Percentiles rank a stretch among this genome's conserved stretches.
phyloP scores from a whole-genome alignment of 202 grass and related monocot species.

The Schoenoplectus triqueter region DNA sequence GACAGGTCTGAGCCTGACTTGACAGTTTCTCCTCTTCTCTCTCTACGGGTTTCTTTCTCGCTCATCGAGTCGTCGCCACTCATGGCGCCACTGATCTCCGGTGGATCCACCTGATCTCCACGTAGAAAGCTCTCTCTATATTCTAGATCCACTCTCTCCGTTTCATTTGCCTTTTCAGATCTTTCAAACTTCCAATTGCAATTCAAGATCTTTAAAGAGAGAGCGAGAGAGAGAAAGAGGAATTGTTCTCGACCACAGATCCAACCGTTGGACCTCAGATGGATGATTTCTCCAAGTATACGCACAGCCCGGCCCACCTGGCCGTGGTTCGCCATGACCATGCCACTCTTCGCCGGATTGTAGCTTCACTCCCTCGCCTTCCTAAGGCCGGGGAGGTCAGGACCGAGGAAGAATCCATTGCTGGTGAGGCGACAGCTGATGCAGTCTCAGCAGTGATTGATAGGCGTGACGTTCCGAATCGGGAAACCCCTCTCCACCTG shows the following conservation, averaged over 20 bases:
- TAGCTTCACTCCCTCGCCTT: slow-evolving; percentile 56
- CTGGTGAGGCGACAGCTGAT: slow-evolving; percentile 64
- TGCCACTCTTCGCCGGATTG: slow-evolving; percentile 49
- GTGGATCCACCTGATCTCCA: background rate
- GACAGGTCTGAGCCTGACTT: slow-evolving; percentile 16
- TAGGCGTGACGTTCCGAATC: slow-evolving; percentile 73
- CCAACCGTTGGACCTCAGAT: slow-evolving; percentile 33
- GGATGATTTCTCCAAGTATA: slow-evolving; percentile 80
- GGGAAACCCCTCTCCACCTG: slow-evolving; percentile 93
- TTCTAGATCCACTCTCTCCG: background rate
- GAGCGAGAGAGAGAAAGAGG: background rate
- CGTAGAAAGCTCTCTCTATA: slow-evolving; percentile 27
- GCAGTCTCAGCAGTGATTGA: slow-evolving; percentile 70
- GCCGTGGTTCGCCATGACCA: slow-evolving; percentile 82
- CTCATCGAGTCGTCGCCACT: slow-evolving; percentile 33
- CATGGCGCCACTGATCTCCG: slow-evolving; percentile 25
- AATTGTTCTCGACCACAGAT: slow-evolving; percentile 10
- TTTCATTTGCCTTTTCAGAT: slow-evolving; percentile 17
- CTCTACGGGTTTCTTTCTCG: background rate
- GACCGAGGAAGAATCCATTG: slow-evolving; percentile 71
- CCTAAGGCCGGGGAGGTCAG: slow-evolving; percentile 69
- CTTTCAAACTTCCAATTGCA: background rate
- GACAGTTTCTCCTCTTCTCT: slow-evolving; percentile 1
- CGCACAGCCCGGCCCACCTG: slow-evolving; percentile 80
- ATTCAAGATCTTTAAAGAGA: slow-evolving; percentile 28